phyloP scores from a whole-genome alignment of 108 stramenopile genomes.

The Pseudonitzschia delicatissima region DNA sequence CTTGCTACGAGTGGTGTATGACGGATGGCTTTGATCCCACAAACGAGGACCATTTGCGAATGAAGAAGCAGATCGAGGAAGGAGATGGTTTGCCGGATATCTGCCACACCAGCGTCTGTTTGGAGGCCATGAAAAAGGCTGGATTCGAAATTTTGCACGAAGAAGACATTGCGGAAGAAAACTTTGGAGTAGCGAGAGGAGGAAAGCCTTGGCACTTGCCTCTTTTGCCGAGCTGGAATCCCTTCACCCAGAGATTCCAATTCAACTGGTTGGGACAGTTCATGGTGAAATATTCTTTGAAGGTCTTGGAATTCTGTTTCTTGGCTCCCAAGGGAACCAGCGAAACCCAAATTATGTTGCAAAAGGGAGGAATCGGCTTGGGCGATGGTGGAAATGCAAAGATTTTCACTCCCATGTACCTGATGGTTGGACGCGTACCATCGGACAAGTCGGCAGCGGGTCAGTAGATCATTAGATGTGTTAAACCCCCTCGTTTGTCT shows the following conservation, averaged over 20 bases:
- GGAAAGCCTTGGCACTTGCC: slow-evolving; percentile 71
- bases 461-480: too few relatives aligned
- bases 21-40: slow-evolving; percentile 79
- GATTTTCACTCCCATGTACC: slow-evolving; percentile 87
- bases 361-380: slow-evolving; percentile 79
- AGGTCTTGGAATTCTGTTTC: slow-evolving; percentile 53
- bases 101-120: slow-evolving; percentile 49
- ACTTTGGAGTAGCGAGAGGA: slow-evolving; percentile 39
- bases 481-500: too few relatives aligned
- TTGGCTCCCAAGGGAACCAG: slow-evolving; percentile 81
- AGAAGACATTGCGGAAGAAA: slow-evolving; percentile 54
- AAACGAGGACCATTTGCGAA: slow-evolving; percentile 57
- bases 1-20: slow-evolving; percentile 91
- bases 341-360: slow-evolving; percentile 85
- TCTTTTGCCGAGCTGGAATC: slow-evolving; percentile 81
- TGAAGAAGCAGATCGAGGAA: slow-evolving; percentile 89
- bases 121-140: slow-evolving; percentile 60
- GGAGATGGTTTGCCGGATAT: slow-evolving; percentile 91
- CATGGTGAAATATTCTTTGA: slow-evolving; percentile 47
- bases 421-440: slow-evolving; percentile 93
- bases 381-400: slow-evolving; percentile 62
- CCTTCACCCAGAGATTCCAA: slow-evolving; percentile 86
- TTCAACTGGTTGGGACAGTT: slow-evolving; percentile 78
- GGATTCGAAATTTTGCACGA: slow-evolving; percentile 81
- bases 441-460: slow-evolving; percentile 50